These are phyloP conservation scores for Syzygium syzygioides DNA, from an alignment of 441 rosid genomes.

Conservation along the genomic window DNA sequence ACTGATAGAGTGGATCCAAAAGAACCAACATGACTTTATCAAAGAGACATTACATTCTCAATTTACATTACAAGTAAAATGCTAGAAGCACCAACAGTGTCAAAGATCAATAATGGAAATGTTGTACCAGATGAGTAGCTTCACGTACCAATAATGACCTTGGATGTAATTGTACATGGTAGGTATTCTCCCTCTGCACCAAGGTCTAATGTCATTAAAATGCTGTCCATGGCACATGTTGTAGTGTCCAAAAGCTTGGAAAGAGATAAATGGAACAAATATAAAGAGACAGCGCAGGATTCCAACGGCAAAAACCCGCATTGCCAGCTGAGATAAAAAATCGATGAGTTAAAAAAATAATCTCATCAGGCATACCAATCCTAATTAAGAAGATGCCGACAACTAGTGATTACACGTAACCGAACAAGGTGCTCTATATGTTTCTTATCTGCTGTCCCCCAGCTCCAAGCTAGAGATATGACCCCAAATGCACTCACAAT, in stretches of 20 bases:
- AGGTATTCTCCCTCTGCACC: conserved; percentile 84
- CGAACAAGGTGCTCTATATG: background rate
- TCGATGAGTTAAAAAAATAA: conserved; percentile 1
- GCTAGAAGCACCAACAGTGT: background rate
- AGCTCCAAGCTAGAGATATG: background rate
- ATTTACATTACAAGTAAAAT: background rate
- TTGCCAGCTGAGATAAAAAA: conserved; percentile 44
- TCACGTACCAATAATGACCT: conserved; percentile 72
- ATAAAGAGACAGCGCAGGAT: conserved; percentile 45
- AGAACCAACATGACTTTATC: background rate
- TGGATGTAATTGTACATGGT: conserved; percentile 77
- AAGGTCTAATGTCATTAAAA: conserved; percentile 55
- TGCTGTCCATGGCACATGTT: conserved; percentile 55
- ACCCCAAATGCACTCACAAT: background rate
- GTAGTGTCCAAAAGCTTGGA: conserved; percentile 79
- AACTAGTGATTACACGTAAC: background rate
- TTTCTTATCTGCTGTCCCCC: background rate
- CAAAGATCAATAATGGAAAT: background rate
- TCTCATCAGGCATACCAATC: background rate
- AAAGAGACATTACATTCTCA: background rate
- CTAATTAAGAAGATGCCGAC: background rate
- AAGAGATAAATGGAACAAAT: conserved; percentile 68
- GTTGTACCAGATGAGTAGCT: background rate
- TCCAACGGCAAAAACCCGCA: conserved; percentile 51
- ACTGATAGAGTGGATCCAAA: background rate